A percentile compares a stretch with the other conserved stretches of the same genome.
Conservation (phyloP, 208 protist genomes). For the Crithidia fasciculata region DNA sequence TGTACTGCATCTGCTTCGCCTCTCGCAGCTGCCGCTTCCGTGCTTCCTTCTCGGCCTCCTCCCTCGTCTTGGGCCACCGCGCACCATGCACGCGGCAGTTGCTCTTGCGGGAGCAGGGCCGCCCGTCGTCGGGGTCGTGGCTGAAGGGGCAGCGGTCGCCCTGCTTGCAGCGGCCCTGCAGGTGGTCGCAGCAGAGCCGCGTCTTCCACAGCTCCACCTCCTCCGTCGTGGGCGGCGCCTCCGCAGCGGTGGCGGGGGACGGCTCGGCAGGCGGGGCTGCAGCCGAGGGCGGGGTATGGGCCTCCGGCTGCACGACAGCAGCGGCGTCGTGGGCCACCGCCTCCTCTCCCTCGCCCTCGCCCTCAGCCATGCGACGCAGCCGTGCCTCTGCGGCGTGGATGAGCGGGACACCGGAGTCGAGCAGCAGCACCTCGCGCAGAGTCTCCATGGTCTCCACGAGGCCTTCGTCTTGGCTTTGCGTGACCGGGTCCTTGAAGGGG, state of each 20-base stretch:
- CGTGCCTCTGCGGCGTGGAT: constrained; percentile 78
- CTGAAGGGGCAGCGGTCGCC: constrained; percentile 61
- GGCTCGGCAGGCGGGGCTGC: background rate
- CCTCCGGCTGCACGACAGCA: background rate
- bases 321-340: background rate
- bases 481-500: constrained; percentile 74
- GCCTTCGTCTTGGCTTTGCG: constrained; percentile 68
- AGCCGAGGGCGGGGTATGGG: background rate
- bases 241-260: background rate
- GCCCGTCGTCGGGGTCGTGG: constrained; percentile 73
- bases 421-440: constrained; percentile 74
- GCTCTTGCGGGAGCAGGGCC: constrained; percentile 73
- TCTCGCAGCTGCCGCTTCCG: constrained; percentile 14
- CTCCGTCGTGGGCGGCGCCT: constrained; percentile 16
- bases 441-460: constrained; percentile 70
- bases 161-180: constrained; percentile 45
- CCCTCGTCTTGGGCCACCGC: constrained; percentile 57
- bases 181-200: constrained; percentile 75
- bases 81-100: constrained; percentile 57
- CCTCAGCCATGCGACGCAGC: constrained; percentile 29
- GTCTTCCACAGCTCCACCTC: constrained; percentile 69
- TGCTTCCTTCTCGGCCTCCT: constrained; percentile 29
- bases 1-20: constrained; percentile 22
- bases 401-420: constrained; percentile 71
- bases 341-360: too few species aligned